Evolutionary conservation across 257 asterid genomes (phyloP).

Genomic region (Eucommia ulmoides): DNA sequence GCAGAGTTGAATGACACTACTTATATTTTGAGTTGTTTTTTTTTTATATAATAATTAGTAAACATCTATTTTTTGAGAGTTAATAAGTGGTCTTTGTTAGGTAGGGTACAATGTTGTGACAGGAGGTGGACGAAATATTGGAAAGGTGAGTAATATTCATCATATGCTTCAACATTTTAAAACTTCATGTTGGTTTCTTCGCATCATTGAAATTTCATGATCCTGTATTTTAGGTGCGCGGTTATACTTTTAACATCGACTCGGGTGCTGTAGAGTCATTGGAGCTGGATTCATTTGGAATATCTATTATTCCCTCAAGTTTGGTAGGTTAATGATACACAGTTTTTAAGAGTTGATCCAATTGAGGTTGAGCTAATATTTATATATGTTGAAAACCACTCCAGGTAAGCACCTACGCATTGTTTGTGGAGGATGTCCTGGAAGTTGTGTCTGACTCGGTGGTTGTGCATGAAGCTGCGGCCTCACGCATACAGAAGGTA

Average conservation of each 20-base stretch:
- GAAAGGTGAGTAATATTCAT: constrained; percentile 30
- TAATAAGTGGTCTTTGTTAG: constrained; percentile 23
- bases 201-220: constrained; percentile 2
- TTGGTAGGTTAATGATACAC: constrained; percentile 52
- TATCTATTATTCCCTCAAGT: constrained; percentile 55
- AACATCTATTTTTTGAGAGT: background rate
- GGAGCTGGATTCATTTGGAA: constrained; percentile 66
- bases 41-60: background rate
- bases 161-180: background rate
- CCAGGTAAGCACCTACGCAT: constrained; percentile 62
- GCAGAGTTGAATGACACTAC: too few relatives aligned
- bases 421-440: constrained; percentile 48
- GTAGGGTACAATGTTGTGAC: constrained; percentile 59
- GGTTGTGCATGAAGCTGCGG: constrained; percentile 48
- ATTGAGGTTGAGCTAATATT: background rate
- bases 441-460: constrained; percentile 42
- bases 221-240: constrained; percentile 43
- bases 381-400: background rate
- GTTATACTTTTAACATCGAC: constrained; percentile 45
- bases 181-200: constrained; percentile 1
- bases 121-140: constrained; percentile 30
- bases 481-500: constrained; percentile 45
- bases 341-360: too few relatives aligned
- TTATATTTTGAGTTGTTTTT: too few relatives aligned
- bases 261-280: constrained; percentile 48